Base-by-base conservation (phyloP, 83 land plant species). In the Diphasiastrum complanatum region DNA sequence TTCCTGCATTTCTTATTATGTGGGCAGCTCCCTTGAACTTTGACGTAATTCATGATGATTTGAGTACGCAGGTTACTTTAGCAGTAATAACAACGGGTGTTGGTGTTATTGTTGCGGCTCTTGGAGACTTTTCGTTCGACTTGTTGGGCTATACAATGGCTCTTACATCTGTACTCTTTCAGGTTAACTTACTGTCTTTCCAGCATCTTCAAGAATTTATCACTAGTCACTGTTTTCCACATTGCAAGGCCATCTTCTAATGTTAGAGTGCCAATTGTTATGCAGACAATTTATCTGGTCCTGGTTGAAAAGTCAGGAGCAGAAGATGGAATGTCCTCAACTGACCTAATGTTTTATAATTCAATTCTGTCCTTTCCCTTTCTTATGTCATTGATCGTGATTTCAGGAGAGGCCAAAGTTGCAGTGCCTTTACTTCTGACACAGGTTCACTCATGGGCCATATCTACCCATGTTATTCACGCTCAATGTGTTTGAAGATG, bases 91-190 rank as follows among this genome's bases (percentile, higher is more conserved):
- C 80, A 47, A 83, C 79, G 45, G 96, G 74, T 56, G 52, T 83
- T 43, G 96, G 96, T 3, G 91, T 85, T 47, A 35, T 89, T n/a
- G 75, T 89, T 71, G 96, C 96, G 27, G 91, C 96, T 26, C 25
- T 83, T 10, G 96, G 96, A 54, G 96, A 89, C 57, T 89, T 89
- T 68, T 83, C 96, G 11, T 89, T 89, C 67, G 87, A 89, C 51
- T 70, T 81, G 22, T 66, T 78, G 57, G 91, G 96, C 18, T 89
- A 89, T 61, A 66, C 74, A 45, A 75, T 89, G 80, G 96, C 96
- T 46, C 71, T 89, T 24, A 76, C 73, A 37, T 89, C 96, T 64
- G 96, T 89, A n/a, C 78, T 83, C 60, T 89, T 85, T 63, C 96
- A 89, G 91, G 96, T 89, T 33, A 5, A 22, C 8, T n/a, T 31